A percentile compares a stretch with the other conserved stretches of the same genome.
These are phyloP conservation scores for Durusdinium trenchii DNA, from an alignment of 73 alveolate species.

Conservation along the genomic window DNA sequence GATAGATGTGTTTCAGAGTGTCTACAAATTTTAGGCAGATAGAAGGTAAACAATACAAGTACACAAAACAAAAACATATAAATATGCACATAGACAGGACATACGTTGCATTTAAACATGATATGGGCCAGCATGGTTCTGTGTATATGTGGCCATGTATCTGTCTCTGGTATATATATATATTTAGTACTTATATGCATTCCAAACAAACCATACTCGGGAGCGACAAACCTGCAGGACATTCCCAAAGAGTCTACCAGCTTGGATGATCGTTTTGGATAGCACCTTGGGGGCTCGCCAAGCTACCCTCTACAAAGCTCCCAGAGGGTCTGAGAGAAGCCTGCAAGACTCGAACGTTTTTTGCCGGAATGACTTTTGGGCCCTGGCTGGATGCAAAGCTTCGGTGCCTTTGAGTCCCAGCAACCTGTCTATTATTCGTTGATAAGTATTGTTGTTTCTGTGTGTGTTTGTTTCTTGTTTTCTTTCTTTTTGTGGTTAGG, in stretches of 20 bases:
- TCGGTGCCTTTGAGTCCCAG: neutral
- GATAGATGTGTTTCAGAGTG: neutral
- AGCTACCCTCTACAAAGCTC: slow-evolving; percentile 33
- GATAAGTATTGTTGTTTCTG: too few relatives aligned
- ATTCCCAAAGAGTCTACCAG: neutral
- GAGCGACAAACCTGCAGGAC: slow-evolving; percentile 12
- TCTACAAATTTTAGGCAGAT: neutral
- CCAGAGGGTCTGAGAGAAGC: neutral
- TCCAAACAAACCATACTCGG: too few relatives aligned
- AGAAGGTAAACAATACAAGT: too few relatives aligned
- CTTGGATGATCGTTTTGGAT: neutral
- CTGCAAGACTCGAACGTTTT: neutral
- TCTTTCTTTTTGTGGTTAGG: too few relatives aligned
- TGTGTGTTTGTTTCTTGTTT: too few relatives aligned
- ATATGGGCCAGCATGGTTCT: too few relatives aligned
- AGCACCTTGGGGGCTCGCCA: slow-evolving; percentile 1
- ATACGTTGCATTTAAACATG: too few relatives aligned
- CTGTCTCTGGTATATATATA: too few relatives aligned
- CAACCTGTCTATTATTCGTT: neutral
- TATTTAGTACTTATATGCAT: too few relatives aligned
- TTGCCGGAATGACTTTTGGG: neutral
- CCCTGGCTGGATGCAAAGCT: neutral
- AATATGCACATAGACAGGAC: too few relatives aligned
- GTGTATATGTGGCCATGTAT: neutral
- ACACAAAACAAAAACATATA: too few relatives aligned